Evolutionary conservation across 2,329 filamentous ascomycete genomes (phyloP), one percentile per base, ranked within the genome.

Genomic region (Aspergillus pseudonomiae): DNA sequence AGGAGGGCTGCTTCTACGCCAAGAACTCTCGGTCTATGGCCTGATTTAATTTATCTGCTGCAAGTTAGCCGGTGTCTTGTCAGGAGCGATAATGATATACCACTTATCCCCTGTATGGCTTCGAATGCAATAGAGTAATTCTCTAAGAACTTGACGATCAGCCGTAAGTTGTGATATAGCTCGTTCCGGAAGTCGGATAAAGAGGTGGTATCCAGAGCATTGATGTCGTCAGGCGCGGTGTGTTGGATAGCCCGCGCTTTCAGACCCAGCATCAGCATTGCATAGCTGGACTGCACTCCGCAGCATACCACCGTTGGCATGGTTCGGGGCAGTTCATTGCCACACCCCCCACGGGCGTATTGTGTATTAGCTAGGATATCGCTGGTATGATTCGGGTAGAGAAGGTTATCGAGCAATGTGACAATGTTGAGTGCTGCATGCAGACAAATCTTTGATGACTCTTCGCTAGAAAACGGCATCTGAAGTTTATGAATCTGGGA

Each of bases 231-330:
- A 9, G 21, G 16, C n/a, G 7, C 43, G 26, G n/a, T 60, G 5
- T 45, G 30, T 30, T 64, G 59, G 10, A 67, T 56, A 9, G 50
- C 53, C 11, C 63, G 46, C 2, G 66, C 62, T 57, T 71, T 68
- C 11, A 68, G 57, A 56, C 66, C 70, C 12, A 74, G 59, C 70
- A 74, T 76, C 26, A 75, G 46, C 62, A 76, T 63, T 6, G 70
- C 68, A 50, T 74, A 76, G 24, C 71, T 67, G 16, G 74, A 62
- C 65, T 70, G 68, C 65, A 67, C 66, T 10, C 61, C 65, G 14
- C 68, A 70, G 62, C 68, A 74, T n/a, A 71, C 71, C 45, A 75
- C 70, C 0, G 68, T 67, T 0, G 73, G 72, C 66, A 75, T 71
- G 10, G 69, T 73, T 7, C 73, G 70, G 2, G 73, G 71, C 19